These are phyloP conservation scores for Megacollybia marginata DNA, from an alignment of 768 basidiomycete genomes.

Conservation along the genomic window DNA sequence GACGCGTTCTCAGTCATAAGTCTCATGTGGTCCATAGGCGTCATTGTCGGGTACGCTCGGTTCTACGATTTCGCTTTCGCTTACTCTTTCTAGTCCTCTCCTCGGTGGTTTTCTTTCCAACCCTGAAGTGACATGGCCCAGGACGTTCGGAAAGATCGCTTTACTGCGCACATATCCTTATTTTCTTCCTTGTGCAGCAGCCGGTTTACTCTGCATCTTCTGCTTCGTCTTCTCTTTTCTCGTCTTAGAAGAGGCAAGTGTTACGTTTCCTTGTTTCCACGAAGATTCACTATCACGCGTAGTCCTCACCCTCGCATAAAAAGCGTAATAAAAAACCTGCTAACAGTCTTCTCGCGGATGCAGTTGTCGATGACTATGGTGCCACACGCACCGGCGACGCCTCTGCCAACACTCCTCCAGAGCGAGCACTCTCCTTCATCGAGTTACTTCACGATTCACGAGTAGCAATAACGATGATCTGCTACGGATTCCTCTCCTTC, in stretches of 20 bases:
- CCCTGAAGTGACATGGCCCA: constrained; percentile 6
- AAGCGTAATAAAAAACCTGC: neutral
- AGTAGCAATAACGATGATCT: constrained; percentile 16
- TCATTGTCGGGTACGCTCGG: too few species aligned
- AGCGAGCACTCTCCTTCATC: neutral
- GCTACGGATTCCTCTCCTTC: constrained; percentile 21
- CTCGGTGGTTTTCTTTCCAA: neutral
- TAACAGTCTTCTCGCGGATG: neutral
- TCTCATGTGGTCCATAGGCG: constrained; percentile 15
- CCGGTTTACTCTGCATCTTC: constrained; percentile 15
- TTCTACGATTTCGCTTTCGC: too few species aligned
- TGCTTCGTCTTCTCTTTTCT: constrained; percentile 14
- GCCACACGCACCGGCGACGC: neutral
- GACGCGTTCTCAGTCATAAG: constrained; percentile 22
- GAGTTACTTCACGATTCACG: constrained; percentile 13
- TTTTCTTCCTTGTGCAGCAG: constrained; percentile 26
- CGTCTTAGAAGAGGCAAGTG: constrained; percentile 22
- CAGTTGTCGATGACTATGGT: neutral
- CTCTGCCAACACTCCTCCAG: constrained; percentile 2
- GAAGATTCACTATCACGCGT: constrained; percentile 12
- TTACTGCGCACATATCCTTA: constrained; percentile 26
- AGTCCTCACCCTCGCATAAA: constrained; percentile 2
- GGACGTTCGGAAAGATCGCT: constrained; percentile 13
- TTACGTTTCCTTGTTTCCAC: neutral
- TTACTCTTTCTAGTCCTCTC: neutral